These are phyloP conservation scores for Penicillium antarcticum DNA, from an alignment of 495 filamentous ascomycete species.

Conservation along the genomic window DNA sequence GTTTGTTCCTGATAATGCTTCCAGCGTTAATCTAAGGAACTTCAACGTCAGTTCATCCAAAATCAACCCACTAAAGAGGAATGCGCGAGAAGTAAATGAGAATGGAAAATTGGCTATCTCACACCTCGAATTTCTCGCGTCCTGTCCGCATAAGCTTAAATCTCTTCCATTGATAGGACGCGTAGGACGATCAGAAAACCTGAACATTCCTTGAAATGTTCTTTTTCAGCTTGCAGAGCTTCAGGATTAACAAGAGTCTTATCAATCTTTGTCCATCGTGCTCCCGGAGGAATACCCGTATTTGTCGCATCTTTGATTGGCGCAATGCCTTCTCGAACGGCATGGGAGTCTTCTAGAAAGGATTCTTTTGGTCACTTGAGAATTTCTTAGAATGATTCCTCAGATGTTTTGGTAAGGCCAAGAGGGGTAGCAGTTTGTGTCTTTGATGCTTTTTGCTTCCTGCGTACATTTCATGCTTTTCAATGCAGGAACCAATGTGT, in stretches of 20 bases:
- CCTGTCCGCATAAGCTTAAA: constrained; percentile 70
- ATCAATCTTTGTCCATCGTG: constrained; percentile 87
- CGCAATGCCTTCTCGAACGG: constrained; percentile 78
- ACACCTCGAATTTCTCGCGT: constrained; percentile 76
- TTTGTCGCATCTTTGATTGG: constrained; percentile 77
- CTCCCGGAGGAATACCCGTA: constrained; percentile 69
- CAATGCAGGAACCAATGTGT: too few relatives aligned
- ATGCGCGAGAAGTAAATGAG: too few relatives aligned
- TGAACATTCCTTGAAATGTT: constrained; percentile 75
- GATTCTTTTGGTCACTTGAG: constrained; percentile 58
- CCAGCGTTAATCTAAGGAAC: too few relatives aligned
- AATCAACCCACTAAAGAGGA: too few relatives aligned
- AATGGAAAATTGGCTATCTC: background rate
- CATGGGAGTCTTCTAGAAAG: constrained; percentile 75
- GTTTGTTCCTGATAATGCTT: too few relatives aligned
- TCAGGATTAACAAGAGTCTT: constrained; percentile 78
- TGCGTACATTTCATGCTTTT: too few relatives aligned
- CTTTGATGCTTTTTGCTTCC: too few relatives aligned
- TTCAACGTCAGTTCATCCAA: too few relatives aligned
- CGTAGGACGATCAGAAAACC: constrained; percentile 84
- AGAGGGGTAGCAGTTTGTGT: too few relatives aligned
- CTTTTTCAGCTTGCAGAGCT: constrained; percentile 69
- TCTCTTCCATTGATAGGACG: constrained; percentile 76
- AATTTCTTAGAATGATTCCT: constrained; percentile 55
- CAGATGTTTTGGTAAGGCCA: too few relatives aligned